Evolutionary conservation across 129 eudicot genomes (phyloP), one percentile per base, ranked within the genome.

Genomic region (Tagetes patula): DNA sequence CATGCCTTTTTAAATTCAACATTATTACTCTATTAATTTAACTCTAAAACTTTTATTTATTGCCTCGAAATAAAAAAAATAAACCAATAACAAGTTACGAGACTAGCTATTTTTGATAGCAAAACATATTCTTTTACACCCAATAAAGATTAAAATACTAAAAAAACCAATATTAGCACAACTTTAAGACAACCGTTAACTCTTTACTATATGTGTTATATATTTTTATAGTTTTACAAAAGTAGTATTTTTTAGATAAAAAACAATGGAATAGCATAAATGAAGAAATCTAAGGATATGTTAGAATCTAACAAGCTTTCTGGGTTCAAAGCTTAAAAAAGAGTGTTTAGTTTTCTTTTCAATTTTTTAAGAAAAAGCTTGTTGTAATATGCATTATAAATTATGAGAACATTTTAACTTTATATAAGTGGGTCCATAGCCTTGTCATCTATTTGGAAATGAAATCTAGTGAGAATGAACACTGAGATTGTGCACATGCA

Each of bases 401-500:
- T 47, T 12, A 47, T 70, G 40, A 62, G 48, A 40, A 62, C 32
- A 70, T 50, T 32, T 69, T 62, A 50, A 31, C 47, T 31, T 70
- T 77, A 39, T 31, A n/a, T 48, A 33, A 70, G 67, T 62, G 67
- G 71, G 47, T 14, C 71, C 65, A 41, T 40, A 5, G 54, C 55
- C 32, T 77, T 77, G 65, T 69, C 67, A 70, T 70, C 20, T 70
- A 65, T 40, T 39, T 39, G 58, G 42, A 77, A 60, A 47, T 59
- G 11, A 77, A 48, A 78, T 78, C 67, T 71, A 48, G 4, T 41
- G 73, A 75, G 67, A 52, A 75, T 66, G 58, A 75, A 75, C 47
- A 61, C 31, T 64, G 72, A 54, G 82, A 63, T 71, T 70, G n/a
- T 62, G 72, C 72, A 78, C 82, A 70, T 70, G 58, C 27, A 78